Evolutionary conservation across 2,329 filamentous ascomycete species (phyloP).

Genomic region (Ceratocystis colombiana): DNA sequence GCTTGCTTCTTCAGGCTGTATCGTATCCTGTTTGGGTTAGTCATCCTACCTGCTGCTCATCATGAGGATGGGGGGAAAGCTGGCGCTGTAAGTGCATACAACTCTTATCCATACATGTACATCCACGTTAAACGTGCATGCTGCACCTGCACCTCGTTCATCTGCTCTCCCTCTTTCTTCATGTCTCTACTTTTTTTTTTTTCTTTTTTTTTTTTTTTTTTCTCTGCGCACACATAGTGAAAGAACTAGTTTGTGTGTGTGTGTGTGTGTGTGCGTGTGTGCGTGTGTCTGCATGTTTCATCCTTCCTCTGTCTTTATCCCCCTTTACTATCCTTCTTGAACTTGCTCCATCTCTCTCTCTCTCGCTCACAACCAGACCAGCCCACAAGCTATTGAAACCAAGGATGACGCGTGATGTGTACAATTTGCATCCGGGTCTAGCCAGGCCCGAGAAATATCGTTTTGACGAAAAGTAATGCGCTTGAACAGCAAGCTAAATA

Average conservation of each 20-base stretch:
- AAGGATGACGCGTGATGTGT: conserved; percentile 9
- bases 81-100: background rate
- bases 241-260: background rate
- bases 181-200: background rate
- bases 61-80: background rate
- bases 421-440: background rate
- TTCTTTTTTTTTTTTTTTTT: too few species aligned
- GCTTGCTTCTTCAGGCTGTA: background rate
- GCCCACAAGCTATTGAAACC: conserved; percentile 2
- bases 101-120: background rate
- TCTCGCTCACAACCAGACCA: background rate
- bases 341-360: conserved; percentile 8
- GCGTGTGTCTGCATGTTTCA: conserved; percentile 1
- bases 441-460: background rate
- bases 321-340: background rate
- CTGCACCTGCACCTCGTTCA: background rate
- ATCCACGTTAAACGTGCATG: background rate
- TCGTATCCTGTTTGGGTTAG: background rate
- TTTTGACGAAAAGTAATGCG: background rate
- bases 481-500: background rate
- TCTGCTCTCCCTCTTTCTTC: background rate
- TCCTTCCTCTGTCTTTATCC: background rate
- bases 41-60: background rate
- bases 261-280: background rate
- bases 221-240: too few species aligned